Evolutionary conservation across 1,139 yeast genomes (phyloP), one percentile per base, ranked within the genome.

Genomic region (Candida sanyaensis): DNA sequence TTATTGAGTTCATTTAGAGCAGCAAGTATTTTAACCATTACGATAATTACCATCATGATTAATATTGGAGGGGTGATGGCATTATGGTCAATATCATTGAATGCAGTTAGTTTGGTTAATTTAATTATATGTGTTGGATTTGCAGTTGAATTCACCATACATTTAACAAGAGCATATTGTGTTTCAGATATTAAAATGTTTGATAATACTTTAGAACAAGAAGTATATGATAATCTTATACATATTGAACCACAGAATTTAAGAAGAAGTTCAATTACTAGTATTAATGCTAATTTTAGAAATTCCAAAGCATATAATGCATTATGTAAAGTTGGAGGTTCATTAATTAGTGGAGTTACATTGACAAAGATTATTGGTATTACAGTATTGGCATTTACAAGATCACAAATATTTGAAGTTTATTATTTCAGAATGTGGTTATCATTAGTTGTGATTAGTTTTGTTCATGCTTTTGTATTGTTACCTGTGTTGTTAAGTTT

Each of bases 351-450:
- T 17, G 99, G 99, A 2, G 92, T 93, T 46, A 88, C 96, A 1
- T 62, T 91, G 55, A 93, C 98, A 5, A 93, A 93, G 63, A 68
- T 92, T 37, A 84, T 93, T 54, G 99, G 99, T 1, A 91, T 93
- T 1, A 68, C 78, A 27, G 96, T 93, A 6, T 72, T 93, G 41
- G 96, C 96, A 5, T 91, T 91, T 62, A 89, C 98, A 0, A 72
- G 80, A 51, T 88, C 96, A 30, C 84, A 87, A 65, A 92, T 93
- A 32, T 93, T 92, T 64, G 96, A 91, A 55, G 81, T 93, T 1
- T 93, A 89, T 64, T 93, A 93, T 63, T 93, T 93, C 75, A 70
- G 97, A 51, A 91, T 93, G 97, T 93, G 98, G 98, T 71, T 88
- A n/a, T 74, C 90, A 1, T 73, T 93, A 53, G 86, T 93, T 8